Conservation (phyloP, 2,329 filamentous ascomycete genomes). For the Arthrobotrys musiformis region DNA sequence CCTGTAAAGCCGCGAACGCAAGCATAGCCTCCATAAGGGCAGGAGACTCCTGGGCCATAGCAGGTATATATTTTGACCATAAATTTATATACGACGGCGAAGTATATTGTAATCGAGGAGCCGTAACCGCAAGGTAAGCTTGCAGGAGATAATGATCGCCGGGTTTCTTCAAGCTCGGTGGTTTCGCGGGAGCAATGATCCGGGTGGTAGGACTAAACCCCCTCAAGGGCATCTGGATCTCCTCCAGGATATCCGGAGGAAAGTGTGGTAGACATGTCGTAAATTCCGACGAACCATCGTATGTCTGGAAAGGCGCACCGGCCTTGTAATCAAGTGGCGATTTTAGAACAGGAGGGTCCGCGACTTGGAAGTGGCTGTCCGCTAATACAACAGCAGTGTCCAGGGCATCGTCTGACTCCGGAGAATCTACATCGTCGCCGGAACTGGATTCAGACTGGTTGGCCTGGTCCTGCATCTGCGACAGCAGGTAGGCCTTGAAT, state of each 20-base stretch:
- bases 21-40: slow-evolving; percentile 59
- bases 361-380: slow-evolving; percentile 61
- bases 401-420: slow-evolving; percentile 10
- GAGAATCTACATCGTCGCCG: slow-evolving; percentile 39
- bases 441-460: slow-evolving; percentile 43
- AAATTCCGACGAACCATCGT: slow-evolving; percentile 51
- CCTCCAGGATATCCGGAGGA: slow-evolving; percentile 55
- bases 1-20: slow-evolving; percentile 57
- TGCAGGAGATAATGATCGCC: slow-evolving; percentile 58
- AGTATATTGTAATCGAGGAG: slow-evolving; percentile 57
- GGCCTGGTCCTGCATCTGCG: slow-evolving; percentile 47
- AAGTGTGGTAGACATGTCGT: slow-evolving; percentile 56
- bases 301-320: slow-evolving; percentile 24
- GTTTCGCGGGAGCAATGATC: slow-evolving; percentile 56
- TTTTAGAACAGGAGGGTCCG: slow-evolving; percentile 50
- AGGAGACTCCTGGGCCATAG: slow-evolving; percentile 59
- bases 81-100: slow-evolving; percentile 59
- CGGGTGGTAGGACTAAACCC: slow-evolving; percentile 56
- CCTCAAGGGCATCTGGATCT: slow-evolving; percentile 54
- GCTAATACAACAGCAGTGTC: slow-evolving; percentile 32
- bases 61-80: slow-evolving; percentile 58
- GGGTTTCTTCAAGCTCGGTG: slow-evolving; percentile 53
- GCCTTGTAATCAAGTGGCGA: slow-evolving; percentile 50
- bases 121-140: slow-evolving; percentile 58
- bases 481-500: slow-evolving; percentile 52